Percentiles rank a stretch among this genome's conserved stretches.
phyloP scores from a whole-genome alignment of 805 yeast genomes.

The Kluyveromyces siamensis region DNA sequence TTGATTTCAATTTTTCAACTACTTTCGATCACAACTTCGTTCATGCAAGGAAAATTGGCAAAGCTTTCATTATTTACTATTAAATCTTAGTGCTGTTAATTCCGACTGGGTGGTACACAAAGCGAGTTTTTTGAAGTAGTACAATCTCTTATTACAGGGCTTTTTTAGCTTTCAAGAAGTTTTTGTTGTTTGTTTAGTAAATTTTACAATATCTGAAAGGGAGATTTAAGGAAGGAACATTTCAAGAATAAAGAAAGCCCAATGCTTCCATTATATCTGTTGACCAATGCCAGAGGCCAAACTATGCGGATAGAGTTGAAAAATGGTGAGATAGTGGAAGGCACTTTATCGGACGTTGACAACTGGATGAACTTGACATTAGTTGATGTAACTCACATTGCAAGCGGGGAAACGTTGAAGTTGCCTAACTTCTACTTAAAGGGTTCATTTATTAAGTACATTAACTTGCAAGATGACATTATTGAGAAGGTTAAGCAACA shows the following conservation, averaged over 20 bases:
- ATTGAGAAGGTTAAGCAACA: constrained; percentile 65
- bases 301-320: constrained; percentile 84
- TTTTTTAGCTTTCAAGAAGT: not conserved
- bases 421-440: constrained; percentile 71
- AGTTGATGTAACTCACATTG: constrained; percentile 48
- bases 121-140: too few species aligned
- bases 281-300: constrained; percentile 86
- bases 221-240: not conserved
- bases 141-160: too few species aligned
- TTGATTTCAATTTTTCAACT: not conserved
- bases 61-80: too few species aligned
- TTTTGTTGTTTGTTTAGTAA: not conserved
- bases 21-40: too few species aligned
- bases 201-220: not conserved
- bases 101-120: not conserved
- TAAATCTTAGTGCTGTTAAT: too few species aligned
- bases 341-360: constrained; percentile 78
- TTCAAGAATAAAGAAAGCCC: not conserved
- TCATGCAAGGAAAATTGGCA: too few species aligned
- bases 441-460: constrained; percentile 74
- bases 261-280: constrained; percentile 79
- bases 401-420: constrained; percentile 54
- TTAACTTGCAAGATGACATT: constrained; percentile 66
- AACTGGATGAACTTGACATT: constrained; percentile 93
- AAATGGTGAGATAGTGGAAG: constrained; percentile 82